Percentiles rank a stretch among this genome's conserved stretches.
Conservation (phyloP, 108 stramenopile species). For the Discostella pseudostelligera region DNA sequence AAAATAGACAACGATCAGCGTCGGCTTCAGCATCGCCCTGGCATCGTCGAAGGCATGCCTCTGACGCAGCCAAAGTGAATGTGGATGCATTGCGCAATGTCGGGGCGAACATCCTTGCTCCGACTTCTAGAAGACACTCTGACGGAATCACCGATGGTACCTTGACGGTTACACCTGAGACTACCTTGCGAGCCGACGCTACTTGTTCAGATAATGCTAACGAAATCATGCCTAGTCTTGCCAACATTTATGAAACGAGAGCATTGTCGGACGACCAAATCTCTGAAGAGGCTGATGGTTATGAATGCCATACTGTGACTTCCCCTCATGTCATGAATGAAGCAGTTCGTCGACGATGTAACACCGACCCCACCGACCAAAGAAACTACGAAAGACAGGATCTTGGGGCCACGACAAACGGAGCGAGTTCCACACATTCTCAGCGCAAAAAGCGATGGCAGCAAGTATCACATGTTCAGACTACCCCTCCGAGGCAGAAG, state of each 20-base stretch:
- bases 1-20: not conserved
- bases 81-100: too few relatives aligned
- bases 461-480: not conserved
- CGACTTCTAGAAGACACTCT: not conserved
- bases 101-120: too few relatives aligned
- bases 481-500: not conserved
- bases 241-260: conserved; percentile 8
- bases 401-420: not conserved
- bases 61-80: too few relatives aligned
- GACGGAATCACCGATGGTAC: not conserved
- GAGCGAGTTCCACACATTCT: not conserved
- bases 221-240: conserved; percentile 7
- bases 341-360: conserved; percentile 27
- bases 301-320: conserved; percentile 5
- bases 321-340: not conserved
- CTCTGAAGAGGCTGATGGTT: not conserved
- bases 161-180: not conserved
- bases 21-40: too few relatives aligned
- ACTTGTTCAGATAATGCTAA: not conserved
- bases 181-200: not conserved
- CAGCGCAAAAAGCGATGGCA: conserved; percentile 2
- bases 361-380: conserved; percentile 24
- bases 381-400: not conserved
- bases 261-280: conserved; percentile 3
- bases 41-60: too few relatives aligned